Base-by-base conservation (phyloP, 108 stramenopile genomes). In the Cyclotella sp. region DNA sequence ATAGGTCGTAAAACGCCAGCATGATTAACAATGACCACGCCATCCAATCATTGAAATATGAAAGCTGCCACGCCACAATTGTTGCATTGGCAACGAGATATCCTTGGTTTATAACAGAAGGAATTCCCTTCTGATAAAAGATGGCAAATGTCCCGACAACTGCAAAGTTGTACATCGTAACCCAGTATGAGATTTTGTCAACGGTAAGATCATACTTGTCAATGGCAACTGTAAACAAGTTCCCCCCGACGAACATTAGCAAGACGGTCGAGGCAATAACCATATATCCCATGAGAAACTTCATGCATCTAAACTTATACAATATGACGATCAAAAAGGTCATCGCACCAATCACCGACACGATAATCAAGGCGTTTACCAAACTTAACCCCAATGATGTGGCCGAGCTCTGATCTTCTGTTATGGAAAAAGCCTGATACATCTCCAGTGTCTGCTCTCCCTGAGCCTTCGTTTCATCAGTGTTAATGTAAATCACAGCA, bases 1-100 rank as follows among this genome's bases (percentile, higher is more conserved):
- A 96, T 34, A 97, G 80, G 83, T 98, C 98, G 73, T 99, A 99
- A 47, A 99, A 77, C 6, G 97, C 97, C 63, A 99, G 81, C 78
- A 97, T 90, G 10, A 99, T 90, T 27, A 99, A 71, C 14, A 99
- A 75, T 19, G 94, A 85, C 98, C 98, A 99, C 6, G 96, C 88
- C 47, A 97, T 99, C 97, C 96, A 98, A 63, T 90, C 91, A 64
- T 94, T 91, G 62, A 99, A 95, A 57, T 91, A 88, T 12, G 89
- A 85, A 10, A 99, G 80, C 65, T 98, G 95, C 97, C 97, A 99
- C 0, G 97, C 97, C 79, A 99, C 82, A 72, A 97, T 93, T 0
- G 97, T 95, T 22, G 93, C 91, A 0, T 91, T 93, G 3, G 86
- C 80, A 13, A 99, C 88, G 53, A 98, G 82, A 76, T 98, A 99